A percentile compares a stretch with the other conserved stretches of the same genome.
phyloP scores from a whole-genome alignment of 2,329 filamentous ascomycete genomes.

The Penicillium aurantiogriseum region DNA sequence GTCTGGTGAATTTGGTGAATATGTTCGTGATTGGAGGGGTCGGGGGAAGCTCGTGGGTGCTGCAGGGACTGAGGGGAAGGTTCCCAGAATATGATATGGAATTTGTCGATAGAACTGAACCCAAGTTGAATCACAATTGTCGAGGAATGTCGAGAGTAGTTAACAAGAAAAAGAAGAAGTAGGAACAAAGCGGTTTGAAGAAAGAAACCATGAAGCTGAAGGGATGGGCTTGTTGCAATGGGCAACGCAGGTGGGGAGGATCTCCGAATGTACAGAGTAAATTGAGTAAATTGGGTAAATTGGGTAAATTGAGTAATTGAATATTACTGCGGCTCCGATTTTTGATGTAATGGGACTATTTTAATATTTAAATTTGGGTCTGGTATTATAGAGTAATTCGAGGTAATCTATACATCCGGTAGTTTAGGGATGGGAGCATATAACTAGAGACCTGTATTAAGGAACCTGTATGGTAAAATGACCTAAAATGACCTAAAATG shows the following conservation, averaged over 20 bases:
- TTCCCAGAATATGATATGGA: constrained; percentile 1
- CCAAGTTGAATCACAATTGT: constrained; percentile 4
- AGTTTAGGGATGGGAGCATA: no score
- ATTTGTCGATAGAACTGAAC: background rate
- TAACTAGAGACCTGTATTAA: no score
- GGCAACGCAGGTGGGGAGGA: constrained; percentile 44
- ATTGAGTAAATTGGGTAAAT: no score
- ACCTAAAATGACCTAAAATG: background rate
- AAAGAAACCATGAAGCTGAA: constrained; percentile 40
- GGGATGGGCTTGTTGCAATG: constrained; percentile 44
- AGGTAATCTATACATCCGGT: background rate
- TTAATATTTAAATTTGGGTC: background rate
- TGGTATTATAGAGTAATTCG: no score
- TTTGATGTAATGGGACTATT: background rate
- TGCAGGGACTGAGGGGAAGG: constrained; percentile 9
- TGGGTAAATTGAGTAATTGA: background rate
- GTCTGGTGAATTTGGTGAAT: background rate
- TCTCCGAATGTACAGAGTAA: constrained; percentile 21
- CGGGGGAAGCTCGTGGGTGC: constrained; percentile 23
- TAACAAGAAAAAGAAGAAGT: constrained; percentile 21
- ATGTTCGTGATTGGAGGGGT: constrained; percentile 20
- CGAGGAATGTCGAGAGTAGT: constrained; percentile 25
- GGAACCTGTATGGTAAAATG: no score
- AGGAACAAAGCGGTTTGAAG: constrained; percentile 29
- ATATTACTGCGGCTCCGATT: constrained; percentile 13